Conservation (phyloP, 768 basidiomycete genomes). For the Boletellus emodensis region DNA sequence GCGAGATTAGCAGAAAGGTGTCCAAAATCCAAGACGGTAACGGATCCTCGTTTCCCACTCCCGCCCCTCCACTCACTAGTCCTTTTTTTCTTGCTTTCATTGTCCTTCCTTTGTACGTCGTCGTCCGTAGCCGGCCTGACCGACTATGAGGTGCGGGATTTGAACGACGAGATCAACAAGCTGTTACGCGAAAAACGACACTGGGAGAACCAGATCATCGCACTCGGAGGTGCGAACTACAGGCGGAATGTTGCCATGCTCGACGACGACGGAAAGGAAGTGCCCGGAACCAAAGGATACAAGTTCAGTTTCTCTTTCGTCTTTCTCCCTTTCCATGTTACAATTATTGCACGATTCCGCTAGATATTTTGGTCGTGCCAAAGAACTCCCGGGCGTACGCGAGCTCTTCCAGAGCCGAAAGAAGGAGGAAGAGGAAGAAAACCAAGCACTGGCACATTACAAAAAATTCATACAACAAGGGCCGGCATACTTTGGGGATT, state of each 20-base stretch:
- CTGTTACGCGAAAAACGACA: constrained; percentile 92
- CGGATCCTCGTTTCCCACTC: constrained; percentile 24
- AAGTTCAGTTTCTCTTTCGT: constrained; percentile 54
- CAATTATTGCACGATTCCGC: background rate
- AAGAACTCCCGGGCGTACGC: constrained; percentile 90
- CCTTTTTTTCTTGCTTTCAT: background rate
- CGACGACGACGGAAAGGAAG: constrained; percentile 93
- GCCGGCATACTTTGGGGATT: constrained; percentile 86
- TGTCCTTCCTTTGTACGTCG: background rate
- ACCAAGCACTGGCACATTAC: constrained; percentile 66
- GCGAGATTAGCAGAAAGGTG: constrained; percentile 94
- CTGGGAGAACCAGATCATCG: constrained; percentile 98
- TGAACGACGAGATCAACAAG: constrained; percentile 98
- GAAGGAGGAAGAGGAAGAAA: constrained; percentile 88
- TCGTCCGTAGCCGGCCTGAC: constrained; percentile 70
- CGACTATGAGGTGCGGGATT: constrained; percentile 92
- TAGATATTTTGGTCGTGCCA: constrained; percentile 96
- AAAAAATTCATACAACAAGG: constrained; percentile 88
- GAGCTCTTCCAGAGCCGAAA: constrained; percentile 90
- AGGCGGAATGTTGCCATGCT: constrained; percentile 89
- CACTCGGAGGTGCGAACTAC: constrained; percentile 94
- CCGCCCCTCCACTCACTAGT: background rate
- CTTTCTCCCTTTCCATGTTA: background rate
- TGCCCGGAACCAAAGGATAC: constrained; percentile 95
- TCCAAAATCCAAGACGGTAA: constrained; percentile 95